Base-by-base conservation (phyloP, 2,329 filamentous ascomycete genomes). In the Curvularia verruculosa region DNA sequence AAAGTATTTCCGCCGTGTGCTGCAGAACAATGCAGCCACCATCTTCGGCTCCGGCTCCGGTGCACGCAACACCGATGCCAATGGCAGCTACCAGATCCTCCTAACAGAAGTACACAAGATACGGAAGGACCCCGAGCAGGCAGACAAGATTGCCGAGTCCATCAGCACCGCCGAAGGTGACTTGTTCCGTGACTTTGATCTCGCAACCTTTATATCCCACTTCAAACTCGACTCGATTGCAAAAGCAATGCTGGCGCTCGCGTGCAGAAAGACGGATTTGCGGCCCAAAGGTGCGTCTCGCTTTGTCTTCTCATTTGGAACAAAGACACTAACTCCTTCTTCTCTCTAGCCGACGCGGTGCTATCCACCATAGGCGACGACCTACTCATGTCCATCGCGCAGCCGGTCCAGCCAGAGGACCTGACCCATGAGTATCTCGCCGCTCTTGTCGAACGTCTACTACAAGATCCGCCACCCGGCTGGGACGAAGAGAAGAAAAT, bases 151-250 rank as follows among this genome's bases (percentile, higher is more conserved):
- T 72, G 93, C 94, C 59, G 93, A 98, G 75, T 90, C 93, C 19
- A 89, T 99, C 73, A 93, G 97, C 77, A 89, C 88, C 1, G 91
- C 88, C 19, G 94, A 95, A 66, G 92, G 95, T 68, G 94, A 99
- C 68, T 86, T 96, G 59, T 97, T 96, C 76, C 89, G 92, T 56
- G 94, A 98, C 74, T 97, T 99, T 70, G 94, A 99, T 74, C 84
- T 99, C n/a, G 90, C 91, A 2, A 91, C 90, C 1, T 98, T 99
- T 74, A 88, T 98, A 83, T 90, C 96, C 63, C 93, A 98, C 76
- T 99, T 99, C 82, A 92, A 93, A 74, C 84, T 97, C 52, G 93
- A 97, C 78, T 87, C 92, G 9, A 78, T 97, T 45, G 87, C 92
- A 70, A 96, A 96, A 82, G 91, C 91, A 39, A 85, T 96, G 60